These are phyloP conservation scores for Colletotrichum tropicicola DNA, from an alignment of 2,329 filamentous ascomycete species.

Conservation along the genomic window DNA sequence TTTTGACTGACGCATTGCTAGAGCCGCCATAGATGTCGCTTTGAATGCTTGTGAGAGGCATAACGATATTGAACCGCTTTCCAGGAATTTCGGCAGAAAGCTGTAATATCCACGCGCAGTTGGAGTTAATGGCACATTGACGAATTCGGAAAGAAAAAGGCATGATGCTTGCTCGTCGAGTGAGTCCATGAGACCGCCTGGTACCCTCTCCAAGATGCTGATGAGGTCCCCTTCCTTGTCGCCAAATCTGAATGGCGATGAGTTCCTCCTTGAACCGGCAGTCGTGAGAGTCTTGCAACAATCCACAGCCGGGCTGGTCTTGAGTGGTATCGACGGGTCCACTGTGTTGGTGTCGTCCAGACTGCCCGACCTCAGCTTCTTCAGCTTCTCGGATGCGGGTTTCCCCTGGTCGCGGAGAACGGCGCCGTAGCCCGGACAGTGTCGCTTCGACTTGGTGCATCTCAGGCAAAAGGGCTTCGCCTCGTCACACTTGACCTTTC, in stretches of 20 bases:
- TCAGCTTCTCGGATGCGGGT: conserved; percentile 25
- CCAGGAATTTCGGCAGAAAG: conserved; percentile 25
- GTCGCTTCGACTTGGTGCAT: conserved; percentile 51
- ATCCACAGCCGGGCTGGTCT: neutral
- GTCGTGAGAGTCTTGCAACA: neutral
- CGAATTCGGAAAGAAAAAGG: conserved; percentile 28
- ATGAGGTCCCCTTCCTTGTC: conserved; percentile 15
- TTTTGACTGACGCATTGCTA: conserved; percentile 25
- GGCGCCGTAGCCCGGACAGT: conserved; percentile 35
- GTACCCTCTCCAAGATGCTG: conserved; percentile 15
- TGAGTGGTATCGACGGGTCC: neutral
- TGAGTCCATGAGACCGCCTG: conserved; percentile 8
- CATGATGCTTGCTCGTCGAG: conserved; percentile 30
- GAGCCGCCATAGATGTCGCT: conserved; percentile 28
- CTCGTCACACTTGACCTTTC: conserved; percentile 67
- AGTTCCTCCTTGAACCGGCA: neutral
- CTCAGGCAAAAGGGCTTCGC: conserved; percentile 59
- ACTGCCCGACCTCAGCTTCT: conserved; percentile 4
- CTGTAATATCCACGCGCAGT: conserved; percentile 23
- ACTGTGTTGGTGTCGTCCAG: neutral
- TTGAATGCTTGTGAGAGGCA: conserved; percentile 26
- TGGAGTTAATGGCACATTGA: conserved; percentile 22
- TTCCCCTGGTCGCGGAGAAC: conserved; percentile 35
- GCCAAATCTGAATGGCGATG: conserved; percentile 1
- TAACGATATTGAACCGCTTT: conserved; percentile 16